A percentile compares a stretch with the other conserved stretches of the same genome.
phyloP scores from a whole-genome alignment of 2,329 filamentous ascomycete genomes.

The Volutella citrinella region DNA sequence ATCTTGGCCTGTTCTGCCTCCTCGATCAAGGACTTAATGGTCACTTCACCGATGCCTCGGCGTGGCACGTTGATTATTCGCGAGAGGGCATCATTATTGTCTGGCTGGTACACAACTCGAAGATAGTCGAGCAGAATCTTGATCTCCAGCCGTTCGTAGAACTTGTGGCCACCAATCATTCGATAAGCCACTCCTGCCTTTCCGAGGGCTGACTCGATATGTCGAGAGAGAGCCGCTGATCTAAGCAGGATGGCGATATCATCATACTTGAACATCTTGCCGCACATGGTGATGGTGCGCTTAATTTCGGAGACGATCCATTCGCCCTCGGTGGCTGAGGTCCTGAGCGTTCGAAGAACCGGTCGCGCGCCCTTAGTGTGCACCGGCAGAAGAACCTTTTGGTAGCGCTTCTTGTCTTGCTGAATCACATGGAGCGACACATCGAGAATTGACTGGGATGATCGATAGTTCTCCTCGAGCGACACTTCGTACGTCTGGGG shows the following conservation, averaged over 20 bases:
- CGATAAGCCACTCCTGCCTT: conserved; percentile 81
- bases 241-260: conserved; percentile 88
- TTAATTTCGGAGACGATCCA: conserved; percentile 88
- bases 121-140: conserved; percentile 87
- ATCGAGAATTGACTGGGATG: conserved; percentile 78
- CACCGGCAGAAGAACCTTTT: conserved; percentile 76
- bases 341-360: conserved; percentile 72
- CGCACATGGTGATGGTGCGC: conserved; percentile 67
- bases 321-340: conserved; percentile 69
- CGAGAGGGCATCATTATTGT: conserved; percentile 82
- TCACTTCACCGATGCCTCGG: conserved; percentile 76
- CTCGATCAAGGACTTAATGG: conserved; percentile 69
- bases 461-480: conserved; percentile 92
- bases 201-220: conserved; percentile 80
- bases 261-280: conserved; percentile 66
- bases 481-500: conserved; percentile 77
- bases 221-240: conserved; percentile 75
- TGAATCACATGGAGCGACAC: conserved; percentile 84
- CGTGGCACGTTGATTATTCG: conserved; percentile 83
- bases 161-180: conserved; percentile 87
- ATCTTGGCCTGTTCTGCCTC: conserved; percentile 70
- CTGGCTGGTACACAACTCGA: conserved; percentile 76
- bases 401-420: conserved; percentile 77
- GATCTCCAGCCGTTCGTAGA: conserved; percentile 89
- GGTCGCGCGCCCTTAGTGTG: conserved; percentile 78